phyloP scores from a whole-genome alignment of 805 yeast species.

The Naumovozyma baii region DNA sequence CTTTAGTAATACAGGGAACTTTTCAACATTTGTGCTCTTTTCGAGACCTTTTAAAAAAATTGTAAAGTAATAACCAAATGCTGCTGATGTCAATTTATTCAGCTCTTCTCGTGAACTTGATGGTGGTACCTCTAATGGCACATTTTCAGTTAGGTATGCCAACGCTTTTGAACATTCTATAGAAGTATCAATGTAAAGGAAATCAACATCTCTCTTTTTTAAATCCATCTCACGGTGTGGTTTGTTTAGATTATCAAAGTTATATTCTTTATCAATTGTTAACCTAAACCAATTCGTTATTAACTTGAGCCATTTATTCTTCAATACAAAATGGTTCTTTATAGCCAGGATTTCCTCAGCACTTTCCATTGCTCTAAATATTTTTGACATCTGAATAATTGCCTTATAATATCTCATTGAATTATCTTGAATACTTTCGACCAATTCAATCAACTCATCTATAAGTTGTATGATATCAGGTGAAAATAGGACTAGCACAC shows the following conservation, averaged over 20 bases:
- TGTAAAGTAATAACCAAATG: conserved; percentile 64
- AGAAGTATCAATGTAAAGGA: conserved; percentile 48
- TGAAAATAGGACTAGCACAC: conserved; percentile 28
- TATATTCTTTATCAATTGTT: conserved; percentile 37
- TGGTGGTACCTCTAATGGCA: conserved; percentile 51
- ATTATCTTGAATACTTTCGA: conserved; percentile 18
- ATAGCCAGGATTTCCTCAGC: conserved; percentile 23
- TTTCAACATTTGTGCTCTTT: conserved; percentile 29
- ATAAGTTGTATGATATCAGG: conserved; percentile 28
- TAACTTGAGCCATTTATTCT: conserved; percentile 40
- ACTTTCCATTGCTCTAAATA: conserved; percentile 25
- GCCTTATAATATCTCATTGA: conserved; percentile 25
- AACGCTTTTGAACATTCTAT: conserved; percentile 54
- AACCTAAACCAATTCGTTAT: conserved; percentile 46
- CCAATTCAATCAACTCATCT: conserved; percentile 24
- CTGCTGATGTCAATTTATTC: conserved; percentile 45
- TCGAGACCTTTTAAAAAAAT: conserved; percentile 39
- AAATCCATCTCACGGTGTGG: conserved; percentile 31
- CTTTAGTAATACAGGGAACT: conserved; percentile 31
- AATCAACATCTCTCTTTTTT: conserved; percentile 36
- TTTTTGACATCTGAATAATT: conserved; percentile 28
- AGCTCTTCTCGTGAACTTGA: conserved; percentile 45
- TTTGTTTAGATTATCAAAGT: conserved; percentile 23
- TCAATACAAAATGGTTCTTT: conserved; percentile 37
- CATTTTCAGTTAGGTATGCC: conserved; percentile 43